Base-by-base conservation (phyloP, 2,329 filamentous ascomycete genomes). In the Neoarthrinium moseri region DNA sequence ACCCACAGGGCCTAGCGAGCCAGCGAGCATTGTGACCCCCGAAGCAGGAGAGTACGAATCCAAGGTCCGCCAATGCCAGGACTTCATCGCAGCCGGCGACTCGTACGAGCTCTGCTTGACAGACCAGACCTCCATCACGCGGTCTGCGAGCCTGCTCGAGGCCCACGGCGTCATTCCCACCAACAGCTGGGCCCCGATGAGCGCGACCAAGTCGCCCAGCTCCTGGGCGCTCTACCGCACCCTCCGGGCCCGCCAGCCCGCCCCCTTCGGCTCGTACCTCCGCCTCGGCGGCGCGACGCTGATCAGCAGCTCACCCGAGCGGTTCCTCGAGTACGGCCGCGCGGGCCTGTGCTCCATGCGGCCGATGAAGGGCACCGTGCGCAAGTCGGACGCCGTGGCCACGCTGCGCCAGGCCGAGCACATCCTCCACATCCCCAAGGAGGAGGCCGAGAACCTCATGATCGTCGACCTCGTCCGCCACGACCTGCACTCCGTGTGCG, bases 281-380 rank as follows among this genome's bases (percentile, higher is more conserved):
- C 83, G 81, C 10, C 77, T 96, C 13, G 80, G 81, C 3, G 66
- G 70, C 24, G 79, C 81, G 4, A 91, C 89, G 2, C 76, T 97
- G 23, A 73, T 95, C 35, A 88, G 87, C 65, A 88, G 86, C 57
- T 95, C 89, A 4, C 92, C 92, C 0, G 92, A 97, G 68, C 87
- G 91, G 3, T 97, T 96, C 61, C 78, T 97, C 13, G 81, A 80
- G 37, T 70, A 73, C 56, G 61, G 67, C 43, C 51, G 59, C 2
- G 67, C 65, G 1, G 84, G 86, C 1, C 66, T 72, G 33, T 89
- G 85, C 62, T 83, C 87, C 50, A 94, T 96, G 77, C 83, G 91
- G 6, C 92, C 92, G 0, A 97, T 97, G 82, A 97, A 97, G 71
- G 92, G 92, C 38, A 97, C 92, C 0, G 90, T 96, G n/a, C 84